Conservation (phyloP, 2,329 filamentous ascomycete genomes). For the Gliomastix tumulicola region DNA sequence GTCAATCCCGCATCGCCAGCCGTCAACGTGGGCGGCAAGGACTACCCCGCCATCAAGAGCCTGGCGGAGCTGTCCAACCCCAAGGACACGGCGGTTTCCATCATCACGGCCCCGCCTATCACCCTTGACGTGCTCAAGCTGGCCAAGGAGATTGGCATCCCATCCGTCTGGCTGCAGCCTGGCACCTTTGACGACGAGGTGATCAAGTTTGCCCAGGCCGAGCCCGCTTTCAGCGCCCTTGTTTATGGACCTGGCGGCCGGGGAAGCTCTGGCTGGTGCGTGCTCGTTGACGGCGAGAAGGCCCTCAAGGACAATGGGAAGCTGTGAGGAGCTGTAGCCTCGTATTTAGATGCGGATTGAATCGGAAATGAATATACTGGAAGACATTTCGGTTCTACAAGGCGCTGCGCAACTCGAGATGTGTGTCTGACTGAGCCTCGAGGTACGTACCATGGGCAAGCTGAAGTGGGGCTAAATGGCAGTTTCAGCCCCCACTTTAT, state of each 20-base stretch:
- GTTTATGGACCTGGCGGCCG: conserved; percentile 54
- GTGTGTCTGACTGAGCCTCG: too few species aligned
- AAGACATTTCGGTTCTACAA: too few species aligned
- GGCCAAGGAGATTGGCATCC: conserved; percentile 66
- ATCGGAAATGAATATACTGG: too few species aligned
- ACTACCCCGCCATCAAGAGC: conserved; percentile 58
- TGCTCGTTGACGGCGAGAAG: conserved; percentile 74
- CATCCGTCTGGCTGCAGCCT: conserved; percentile 82
- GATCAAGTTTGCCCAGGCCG: conserved; percentile 56
- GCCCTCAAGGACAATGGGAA: conserved; percentile 51
- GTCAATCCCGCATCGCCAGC: conserved; percentile 67
- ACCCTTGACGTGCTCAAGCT: conserved; percentile 71
- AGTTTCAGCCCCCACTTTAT: conserved; percentile 8
- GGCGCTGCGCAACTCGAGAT: too few species aligned
- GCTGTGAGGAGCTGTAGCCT: conserved; percentile 19
- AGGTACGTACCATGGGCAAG: too few species aligned
- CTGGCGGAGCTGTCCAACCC: conserved; percentile 61
- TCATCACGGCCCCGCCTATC: conserved; percentile 79
- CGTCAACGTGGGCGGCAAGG: conserved; percentile 52
- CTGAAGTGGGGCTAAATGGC: too few species aligned
- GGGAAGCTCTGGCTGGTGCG: conserved; percentile 76
- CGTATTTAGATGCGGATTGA: too few species aligned
- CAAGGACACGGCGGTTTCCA: conserved; percentile 65
- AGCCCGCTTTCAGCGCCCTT: conserved; percentile 60
- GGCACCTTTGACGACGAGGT: conserved; percentile 78